A percentile compares a stretch with the other conserved stretches of the same genome.
These are phyloP conservation scores for Syncephalastrum contaminatum DNA, from an alignment of 371 early-diverging fungal genomes.

Conservation along the genomic window DNA sequence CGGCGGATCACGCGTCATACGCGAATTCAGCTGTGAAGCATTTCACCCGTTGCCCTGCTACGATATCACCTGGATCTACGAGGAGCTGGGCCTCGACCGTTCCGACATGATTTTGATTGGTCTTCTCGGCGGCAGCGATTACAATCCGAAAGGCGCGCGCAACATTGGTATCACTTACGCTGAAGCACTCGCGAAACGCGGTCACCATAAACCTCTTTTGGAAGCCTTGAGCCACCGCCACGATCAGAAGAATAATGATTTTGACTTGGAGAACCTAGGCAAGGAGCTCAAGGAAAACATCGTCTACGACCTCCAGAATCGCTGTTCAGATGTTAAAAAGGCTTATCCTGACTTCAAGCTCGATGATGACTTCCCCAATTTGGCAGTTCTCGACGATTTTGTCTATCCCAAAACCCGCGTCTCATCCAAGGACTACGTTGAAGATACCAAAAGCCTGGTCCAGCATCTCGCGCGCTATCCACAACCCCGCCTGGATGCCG, in stretches of 20 bases:
- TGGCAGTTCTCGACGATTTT: constrained; percentile 1
- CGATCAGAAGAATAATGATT: background rate
- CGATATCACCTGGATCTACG: constrained; percentile 26
- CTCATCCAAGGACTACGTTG: background rate
- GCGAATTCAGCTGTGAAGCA: constrained; percentile 27
- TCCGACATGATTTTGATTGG: constrained; percentile 45
- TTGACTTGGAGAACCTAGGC: background rate
- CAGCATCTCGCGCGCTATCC: background rate
- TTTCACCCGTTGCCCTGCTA: constrained; percentile 18
- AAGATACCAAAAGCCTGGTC: background rate
- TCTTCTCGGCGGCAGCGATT: constrained; percentile 37
- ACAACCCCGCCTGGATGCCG: background rate
- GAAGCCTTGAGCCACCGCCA: constrained; percentile 13
- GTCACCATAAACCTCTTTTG: constrained; percentile 20
- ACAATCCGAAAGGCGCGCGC: constrained; percentile 23
- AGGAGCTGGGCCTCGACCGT: constrained; percentile 23
- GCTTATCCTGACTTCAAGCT: background rate
- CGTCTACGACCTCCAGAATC: background rate
- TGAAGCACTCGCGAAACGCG: constrained; percentile 26
- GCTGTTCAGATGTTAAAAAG: no score
- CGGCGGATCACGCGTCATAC: constrained; percentile 34
- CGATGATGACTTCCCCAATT: constrained; percentile 7
- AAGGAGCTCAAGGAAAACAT: background rate
- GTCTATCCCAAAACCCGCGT: constrained; percentile 1
- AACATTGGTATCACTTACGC: constrained; percentile 30